Conservation (phyloP, 345 rosid species). For the Heritiera littoralis region DNA sequence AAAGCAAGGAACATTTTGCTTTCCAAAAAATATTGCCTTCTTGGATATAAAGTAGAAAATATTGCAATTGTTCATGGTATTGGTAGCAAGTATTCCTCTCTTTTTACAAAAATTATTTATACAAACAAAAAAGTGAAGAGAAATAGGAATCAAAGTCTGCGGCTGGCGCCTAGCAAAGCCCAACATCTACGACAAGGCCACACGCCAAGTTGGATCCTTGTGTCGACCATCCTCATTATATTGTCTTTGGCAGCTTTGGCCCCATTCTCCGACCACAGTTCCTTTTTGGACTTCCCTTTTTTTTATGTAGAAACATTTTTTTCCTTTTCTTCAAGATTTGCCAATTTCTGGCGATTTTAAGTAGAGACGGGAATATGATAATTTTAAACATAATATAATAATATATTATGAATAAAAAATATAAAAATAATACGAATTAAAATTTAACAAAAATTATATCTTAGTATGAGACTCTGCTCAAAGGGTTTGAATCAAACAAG, state of each 20-base stretch:
- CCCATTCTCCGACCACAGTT: neutral
- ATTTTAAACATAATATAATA: no score
- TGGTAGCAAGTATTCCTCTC: constrained; percentile 23
- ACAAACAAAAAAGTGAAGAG: no score
- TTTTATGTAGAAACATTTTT: neutral
- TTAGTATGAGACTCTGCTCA: neutral
- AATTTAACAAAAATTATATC: no score
- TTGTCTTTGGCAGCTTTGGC: neutral
- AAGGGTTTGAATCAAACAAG: constrained; percentile 8
- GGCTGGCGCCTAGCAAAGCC: neutral
- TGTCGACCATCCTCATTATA: neutral
- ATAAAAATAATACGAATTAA: no score
- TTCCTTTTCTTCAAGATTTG: neutral
- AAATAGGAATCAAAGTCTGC: constrained; percentile 11
- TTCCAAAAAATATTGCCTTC: neutral
- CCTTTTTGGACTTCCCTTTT: neutral
- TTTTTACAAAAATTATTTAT: neutral
- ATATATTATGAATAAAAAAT: no score
- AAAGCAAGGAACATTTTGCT: constrained; percentile 38
- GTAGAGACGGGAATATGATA: no score
- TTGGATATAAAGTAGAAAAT: constrained; percentile 10
- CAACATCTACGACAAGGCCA: neutral
- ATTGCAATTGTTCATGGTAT: neutral
- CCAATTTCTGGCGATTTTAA: neutral
- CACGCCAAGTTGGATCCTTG: neutral